Evolutionary conservation across 2,329 filamentous ascomycete species (phyloP), one percentile per base, ranked within the genome.

Genomic region (Didymella exigua): DNA sequence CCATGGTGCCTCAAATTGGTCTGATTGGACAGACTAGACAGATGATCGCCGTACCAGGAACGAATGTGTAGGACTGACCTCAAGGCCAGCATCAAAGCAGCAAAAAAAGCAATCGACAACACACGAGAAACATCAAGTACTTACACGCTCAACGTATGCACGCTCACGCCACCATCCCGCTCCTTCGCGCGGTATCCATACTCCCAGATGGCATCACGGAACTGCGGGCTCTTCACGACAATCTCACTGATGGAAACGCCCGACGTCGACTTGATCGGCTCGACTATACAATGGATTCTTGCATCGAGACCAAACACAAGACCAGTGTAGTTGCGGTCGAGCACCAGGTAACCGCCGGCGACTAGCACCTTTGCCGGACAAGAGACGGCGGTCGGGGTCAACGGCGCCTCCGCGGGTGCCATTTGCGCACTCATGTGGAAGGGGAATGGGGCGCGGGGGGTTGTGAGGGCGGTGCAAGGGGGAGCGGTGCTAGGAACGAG

Each of bases 351-450:
- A 58, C 95, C 95, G 60, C 95, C 95, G 4, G 93, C 91, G 49
- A 98, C 84, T 61, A 99, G 85, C 57, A 99, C 95, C 80, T 99
- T 99, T 66, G 95, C 95, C 16, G 95, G 95, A 19, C 95, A 93
- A 60, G 95, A 98, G 62, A 96, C 85, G 60, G 78, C 73, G 46
- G 58, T 71, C 38, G 68, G 61, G 42, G 41, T 58, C 54, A 62
- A 51, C 43, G 59, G 53, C 36, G 57, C 56, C 38, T 61, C 54
- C 44, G 58, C 49, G 21, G 49, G 45, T 26, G 55, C 59, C 51
- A 59, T 59, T 54, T 60, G 46, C 48, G 56, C 52, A 51, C 50
- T 53, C 61, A 51, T 61, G 43, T 46, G 53, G 62, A 49, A 56
- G 58, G 41, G 54, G 47, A 46, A 30, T 46, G 52, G 52, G 52